Percentiles rank a stretch among this genome's conserved stretches.
Evolutionary conservation across 176 grass and related monocot species (phyloP).

Genomic region (Oryza meridionalis): DNA sequence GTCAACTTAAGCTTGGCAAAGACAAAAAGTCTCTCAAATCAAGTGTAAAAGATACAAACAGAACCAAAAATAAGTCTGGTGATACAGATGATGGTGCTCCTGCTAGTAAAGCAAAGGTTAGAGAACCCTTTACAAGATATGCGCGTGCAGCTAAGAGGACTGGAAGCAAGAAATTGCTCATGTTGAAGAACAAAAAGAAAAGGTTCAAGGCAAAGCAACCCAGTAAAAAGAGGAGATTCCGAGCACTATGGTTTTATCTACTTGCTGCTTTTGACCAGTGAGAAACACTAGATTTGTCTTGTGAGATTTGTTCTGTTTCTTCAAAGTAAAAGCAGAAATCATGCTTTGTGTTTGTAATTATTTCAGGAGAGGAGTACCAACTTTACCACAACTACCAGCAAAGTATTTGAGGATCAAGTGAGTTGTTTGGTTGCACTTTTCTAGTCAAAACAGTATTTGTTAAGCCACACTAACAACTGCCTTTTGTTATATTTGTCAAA

Average conservation of each 20-base stretch:
- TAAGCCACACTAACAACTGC: conserved; percentile 22
- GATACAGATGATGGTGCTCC: conserved; percentile 42
- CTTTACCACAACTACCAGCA: conserved; percentile 59
- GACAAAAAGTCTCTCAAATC: conserved; percentile 48
- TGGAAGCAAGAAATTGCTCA: conserved; percentile 29
- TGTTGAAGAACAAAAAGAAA: conserved; percentile 43
- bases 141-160: conserved; percentile 50
- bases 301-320: conserved; percentile 8
- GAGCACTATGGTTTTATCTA: conserved; percentile 68
- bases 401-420: conserved; percentile 81
- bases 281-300: conserved; percentile 39
- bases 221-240: conserved; percentile 54
- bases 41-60: conserved; percentile 36
- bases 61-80: conserved; percentile 36
- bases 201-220: conserved; percentile 36
- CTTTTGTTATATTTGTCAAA: conserved; percentile 33
- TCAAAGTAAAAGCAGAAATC: conserved; percentile 26
- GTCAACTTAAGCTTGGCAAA: conserved; percentile 59
- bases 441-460: conserved; percentile 18
- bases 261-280: conserved; percentile 75
- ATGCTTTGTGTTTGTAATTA: conserved; percentile 32
- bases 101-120: conserved; percentile 44
- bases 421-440: conserved; percentile 36
- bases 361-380: conserved; percentile 67
- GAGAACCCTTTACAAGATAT: conserved; percentile 14